Evolutionary conservation across 1,284 basidiomycete genomes (phyloP).

Genomic region (Cutaneotrichosporon cyanovorans): DNA sequence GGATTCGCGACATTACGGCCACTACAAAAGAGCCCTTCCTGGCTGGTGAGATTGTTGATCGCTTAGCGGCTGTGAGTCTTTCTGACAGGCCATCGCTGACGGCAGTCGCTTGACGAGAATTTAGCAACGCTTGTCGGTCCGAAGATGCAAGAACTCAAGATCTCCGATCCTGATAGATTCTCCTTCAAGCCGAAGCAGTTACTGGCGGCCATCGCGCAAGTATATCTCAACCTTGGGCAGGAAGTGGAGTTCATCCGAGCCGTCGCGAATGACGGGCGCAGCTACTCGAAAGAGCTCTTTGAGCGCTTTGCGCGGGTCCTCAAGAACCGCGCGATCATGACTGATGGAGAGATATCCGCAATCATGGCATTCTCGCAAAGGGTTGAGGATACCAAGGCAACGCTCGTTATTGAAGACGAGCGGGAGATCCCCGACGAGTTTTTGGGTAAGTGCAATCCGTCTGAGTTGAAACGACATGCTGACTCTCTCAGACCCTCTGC

Average conservation of each 20-base stretch:
- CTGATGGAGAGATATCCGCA: slow-evolving; percentile 68
- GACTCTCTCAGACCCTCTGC: slow-evolving; percentile 22
- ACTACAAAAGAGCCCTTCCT: slow-evolving; percentile 90
- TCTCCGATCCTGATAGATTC: slow-evolving; percentile 81
- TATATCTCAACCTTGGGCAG: slow-evolving; percentile 82
- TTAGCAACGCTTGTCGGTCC: slow-evolving; percentile 84
- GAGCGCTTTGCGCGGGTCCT: slow-evolving; percentile 70
- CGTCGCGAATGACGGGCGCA: slow-evolving; percentile 86
- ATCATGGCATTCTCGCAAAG: slow-evolving; percentile 66
- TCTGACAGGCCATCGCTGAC: not conserved
- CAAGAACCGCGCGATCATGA: slow-evolving; percentile 62
- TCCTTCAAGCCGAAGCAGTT: slow-evolving; percentile 79
- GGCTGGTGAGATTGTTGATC: slow-evolving; percentile 91
- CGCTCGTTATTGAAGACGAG: slow-evolving; percentile 75
- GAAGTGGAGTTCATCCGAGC: slow-evolving; percentile 75
- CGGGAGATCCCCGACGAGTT: slow-evolving; percentile 95
- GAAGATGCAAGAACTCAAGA: slow-evolving; percentile 61
- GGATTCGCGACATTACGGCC: slow-evolving; percentile 85
- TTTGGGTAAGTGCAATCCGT: slow-evolving; percentile 64
- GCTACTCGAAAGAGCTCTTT: slow-evolving; percentile 80
- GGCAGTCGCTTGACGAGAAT: slow-evolving; percentile 71
- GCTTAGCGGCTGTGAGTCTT: slow-evolving; percentile 76
- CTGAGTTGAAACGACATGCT: slow-evolving; percentile 7
- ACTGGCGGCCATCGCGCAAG: slow-evolving; percentile 78
- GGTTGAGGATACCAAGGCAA: slow-evolving; percentile 73